phyloP scores from a whole-genome alignment of 257 asterid genomes.

The Ballota nigra region DNA sequence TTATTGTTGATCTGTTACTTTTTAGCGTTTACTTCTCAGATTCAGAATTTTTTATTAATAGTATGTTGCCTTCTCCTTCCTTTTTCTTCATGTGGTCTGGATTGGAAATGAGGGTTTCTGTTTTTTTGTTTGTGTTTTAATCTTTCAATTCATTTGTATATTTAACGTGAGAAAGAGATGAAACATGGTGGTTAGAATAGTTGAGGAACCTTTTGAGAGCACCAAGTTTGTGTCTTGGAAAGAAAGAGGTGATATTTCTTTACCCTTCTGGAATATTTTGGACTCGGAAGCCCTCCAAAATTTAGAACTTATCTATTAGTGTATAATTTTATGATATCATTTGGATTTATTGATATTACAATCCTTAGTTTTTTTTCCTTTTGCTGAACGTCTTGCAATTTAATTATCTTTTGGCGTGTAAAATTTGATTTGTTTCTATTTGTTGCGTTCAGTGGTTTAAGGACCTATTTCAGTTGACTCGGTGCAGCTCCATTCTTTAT shows the following conservation, averaged over 20 bases:
- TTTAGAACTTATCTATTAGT: not conserved
- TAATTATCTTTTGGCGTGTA: not conserved
- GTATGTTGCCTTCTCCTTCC: not conserved
- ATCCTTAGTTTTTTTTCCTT: not conserved
- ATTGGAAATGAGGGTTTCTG: not conserved
- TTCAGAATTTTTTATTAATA: constrained; percentile 1
- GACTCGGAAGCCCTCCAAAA: not conserved
- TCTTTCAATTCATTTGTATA: not conserved
- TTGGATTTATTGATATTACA: not conserved
- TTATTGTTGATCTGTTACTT: constrained; percentile 9
- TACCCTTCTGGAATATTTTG: constrained; percentile 2
- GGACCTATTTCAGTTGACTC: too few relatives aligned
- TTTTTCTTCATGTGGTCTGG: constrained; percentile 4
- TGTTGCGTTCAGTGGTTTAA: too few relatives aligned
- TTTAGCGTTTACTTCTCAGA: not conserved
- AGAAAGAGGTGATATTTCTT: not conserved
- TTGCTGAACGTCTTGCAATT: constrained; percentile 1
- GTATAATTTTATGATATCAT: not conserved
- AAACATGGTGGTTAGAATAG: not conserved
- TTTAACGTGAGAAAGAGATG: not conserved
- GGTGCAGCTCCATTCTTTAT: too few relatives aligned
- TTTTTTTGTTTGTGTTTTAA: not conserved
- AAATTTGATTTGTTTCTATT: not conserved
- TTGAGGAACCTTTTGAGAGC: constrained; percentile 9
- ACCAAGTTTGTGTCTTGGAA: constrained; percentile 4